Conservation (phyloP, 2,329 filamentous ascomycete species). For the Periconia sp. region DNA sequence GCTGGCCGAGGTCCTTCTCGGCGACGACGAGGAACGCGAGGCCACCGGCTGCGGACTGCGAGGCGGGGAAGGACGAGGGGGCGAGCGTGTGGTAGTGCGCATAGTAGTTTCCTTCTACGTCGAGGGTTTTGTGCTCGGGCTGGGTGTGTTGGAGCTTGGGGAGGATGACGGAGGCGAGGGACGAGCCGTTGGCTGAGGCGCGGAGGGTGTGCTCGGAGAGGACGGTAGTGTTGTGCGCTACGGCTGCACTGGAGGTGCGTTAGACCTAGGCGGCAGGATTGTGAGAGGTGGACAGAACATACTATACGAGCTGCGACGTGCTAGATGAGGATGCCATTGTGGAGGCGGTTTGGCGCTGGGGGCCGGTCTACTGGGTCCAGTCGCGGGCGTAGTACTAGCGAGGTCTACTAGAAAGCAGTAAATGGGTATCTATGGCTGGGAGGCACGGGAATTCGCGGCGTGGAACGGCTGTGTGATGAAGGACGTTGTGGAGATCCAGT, state of each 20-base stretch:
- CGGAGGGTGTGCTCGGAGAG: slow-evolving; percentile 90
- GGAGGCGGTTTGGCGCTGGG: slow-evolving; percentile 1
- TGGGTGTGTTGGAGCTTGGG: slow-evolving; percentile 86
- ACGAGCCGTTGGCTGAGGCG: slow-evolving; percentile 80
- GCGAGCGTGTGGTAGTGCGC: slow-evolving; percentile 95
- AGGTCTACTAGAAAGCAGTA: neutral
- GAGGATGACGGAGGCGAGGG: slow-evolving; percentile 89
- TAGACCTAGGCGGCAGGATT: slow-evolving; percentile 10
- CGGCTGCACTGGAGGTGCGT: slow-evolving; percentile 72
- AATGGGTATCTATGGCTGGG: neutral
- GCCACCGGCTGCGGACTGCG: slow-evolving; percentile 70
- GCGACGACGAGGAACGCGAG: slow-evolving; percentile 93
- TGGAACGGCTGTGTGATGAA: neutral
- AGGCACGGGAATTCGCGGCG: neutral
- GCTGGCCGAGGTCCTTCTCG: slow-evolving; percentile 78
- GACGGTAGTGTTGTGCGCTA: slow-evolving; percentile 92
- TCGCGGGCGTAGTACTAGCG: too few species aligned
- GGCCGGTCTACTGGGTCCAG: neutral
- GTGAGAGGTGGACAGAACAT: neutral
- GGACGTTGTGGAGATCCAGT: slow-evolving; percentile 2
- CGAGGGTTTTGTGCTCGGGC: slow-evolving; percentile 91
- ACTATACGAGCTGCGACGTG: too few species aligned
- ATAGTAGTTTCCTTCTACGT: slow-evolving; percentile 86
- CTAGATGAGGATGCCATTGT: slow-evolving; percentile 50
- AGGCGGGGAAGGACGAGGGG: slow-evolving; percentile 66